phyloP scores from a whole-genome alignment of 257 asterid genomes.

The Salvia miltiorrhiza region DNA sequence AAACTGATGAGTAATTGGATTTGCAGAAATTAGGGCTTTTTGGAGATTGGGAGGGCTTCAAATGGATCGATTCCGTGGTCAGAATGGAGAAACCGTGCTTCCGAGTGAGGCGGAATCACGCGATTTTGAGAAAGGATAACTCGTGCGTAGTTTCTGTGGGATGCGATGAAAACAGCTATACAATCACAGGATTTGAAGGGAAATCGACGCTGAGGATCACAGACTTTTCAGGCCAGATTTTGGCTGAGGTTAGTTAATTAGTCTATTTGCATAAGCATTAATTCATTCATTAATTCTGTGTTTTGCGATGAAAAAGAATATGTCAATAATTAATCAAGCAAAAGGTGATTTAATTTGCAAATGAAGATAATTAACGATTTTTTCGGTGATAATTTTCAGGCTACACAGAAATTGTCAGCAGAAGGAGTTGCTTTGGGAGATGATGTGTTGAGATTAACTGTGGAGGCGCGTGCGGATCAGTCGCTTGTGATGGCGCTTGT shows the following conservation, averaged over 20 bases:
- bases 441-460: conserved; percentile 59
- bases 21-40: conserved; percentile 45
- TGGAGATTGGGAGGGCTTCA: conserved; percentile 61
- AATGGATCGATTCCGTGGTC: conserved; percentile 23
- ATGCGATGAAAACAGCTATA: conserved; percentile 29
- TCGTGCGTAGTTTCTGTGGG: conserved; percentile 37
- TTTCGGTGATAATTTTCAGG: conserved; percentile 25
- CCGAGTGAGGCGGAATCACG: conserved; percentile 38
- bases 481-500: conserved; percentile 60
- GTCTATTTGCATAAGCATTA: not conserved
- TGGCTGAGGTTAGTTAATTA: conserved; percentile 46
- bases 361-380: no score
- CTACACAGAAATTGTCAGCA: conserved; percentile 44
- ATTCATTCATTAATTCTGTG: not conserved
- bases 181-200: conserved; percentile 38
- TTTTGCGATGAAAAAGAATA: no score
- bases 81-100: conserved; percentile 42
- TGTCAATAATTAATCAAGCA: no score
- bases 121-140: conserved; percentile 22
- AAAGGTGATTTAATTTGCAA: no score
- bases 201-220: conserved; percentile 46
- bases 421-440: conserved; percentile 64
- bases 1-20: not conserved
- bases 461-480: conserved; percentile 56
- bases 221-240: conserved; percentile 37